phyloP scores from a whole-genome alignment of 768 basidiomycete species.

The Epithele typhae region DNA sequence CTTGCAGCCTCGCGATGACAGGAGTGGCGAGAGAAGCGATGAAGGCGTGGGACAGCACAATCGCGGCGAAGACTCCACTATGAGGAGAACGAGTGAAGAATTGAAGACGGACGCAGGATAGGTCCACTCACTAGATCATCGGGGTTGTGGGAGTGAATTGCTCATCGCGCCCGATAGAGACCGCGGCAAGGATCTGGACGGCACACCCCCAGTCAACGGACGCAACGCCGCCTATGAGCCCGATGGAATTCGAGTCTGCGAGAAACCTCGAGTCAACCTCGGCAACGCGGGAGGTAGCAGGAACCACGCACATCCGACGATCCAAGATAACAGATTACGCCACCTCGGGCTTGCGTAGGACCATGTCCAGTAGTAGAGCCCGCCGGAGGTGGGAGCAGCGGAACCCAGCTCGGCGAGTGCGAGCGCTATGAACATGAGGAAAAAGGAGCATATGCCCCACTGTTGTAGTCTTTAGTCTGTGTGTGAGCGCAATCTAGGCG shows the following conservation, averaged over 20 bases:
- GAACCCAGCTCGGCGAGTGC: constrained; percentile 33
- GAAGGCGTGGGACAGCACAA: constrained; percentile 28
- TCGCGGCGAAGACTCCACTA: constrained; percentile 31
- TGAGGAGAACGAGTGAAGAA: background rate
- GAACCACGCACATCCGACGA: constrained; percentile 32
- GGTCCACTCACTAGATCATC: constrained; percentile 23
- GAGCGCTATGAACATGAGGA: constrained; percentile 31
- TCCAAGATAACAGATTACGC: constrained; percentile 33
- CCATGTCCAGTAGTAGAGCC: constrained; percentile 36
- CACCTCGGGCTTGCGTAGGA: constrained; percentile 27
- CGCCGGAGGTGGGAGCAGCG: constrained; percentile 32
- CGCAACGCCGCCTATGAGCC: constrained; percentile 29
- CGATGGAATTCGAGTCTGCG: constrained; percentile 33
- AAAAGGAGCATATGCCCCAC: constrained; percentile 31
- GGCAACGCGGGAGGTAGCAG: background rate
- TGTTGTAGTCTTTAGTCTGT: background rate
- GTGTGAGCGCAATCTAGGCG: background rate
- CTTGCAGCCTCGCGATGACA: constrained; percentile 32
- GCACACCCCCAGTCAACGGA: constrained; percentile 36
- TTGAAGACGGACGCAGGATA: background rate
- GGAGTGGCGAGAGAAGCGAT: constrained; percentile 31
- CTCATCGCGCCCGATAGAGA: constrained; percentile 27
- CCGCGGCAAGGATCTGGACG: constrained; percentile 36
- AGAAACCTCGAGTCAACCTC: background rate
- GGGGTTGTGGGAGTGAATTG: constrained; percentile 23